These are phyloP conservation scores for Decorospora gaudefroyi DNA, from an alignment of 2,329 filamentous ascomycete genomes.

Conservation along the genomic window DNA sequence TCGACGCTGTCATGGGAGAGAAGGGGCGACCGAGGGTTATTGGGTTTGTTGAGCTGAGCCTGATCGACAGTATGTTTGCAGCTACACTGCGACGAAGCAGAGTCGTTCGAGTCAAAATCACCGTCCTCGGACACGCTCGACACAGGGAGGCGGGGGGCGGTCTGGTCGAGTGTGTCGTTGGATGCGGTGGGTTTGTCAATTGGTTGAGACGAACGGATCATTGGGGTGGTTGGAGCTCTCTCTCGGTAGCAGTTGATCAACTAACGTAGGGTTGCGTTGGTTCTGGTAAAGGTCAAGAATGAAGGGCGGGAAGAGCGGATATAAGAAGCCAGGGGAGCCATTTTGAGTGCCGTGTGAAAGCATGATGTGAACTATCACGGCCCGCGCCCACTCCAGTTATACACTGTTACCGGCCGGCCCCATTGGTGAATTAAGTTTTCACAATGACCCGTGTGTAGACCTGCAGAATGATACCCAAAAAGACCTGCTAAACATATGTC, in stretches of 20 bases:
- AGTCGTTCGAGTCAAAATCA: background rate
- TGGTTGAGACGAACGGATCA: background rate
- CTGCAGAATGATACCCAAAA: background rate
- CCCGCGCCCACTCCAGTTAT: no score
- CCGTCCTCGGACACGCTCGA: background rate
- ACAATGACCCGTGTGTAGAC: no score
- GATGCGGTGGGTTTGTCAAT: background rate
- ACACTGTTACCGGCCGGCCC: no score
- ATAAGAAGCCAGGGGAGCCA: background rate
- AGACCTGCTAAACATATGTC: conserved; percentile 4
- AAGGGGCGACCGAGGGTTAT: background rate
- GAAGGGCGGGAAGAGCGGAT: background rate
- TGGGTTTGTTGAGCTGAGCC: background rate
- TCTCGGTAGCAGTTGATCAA: background rate
- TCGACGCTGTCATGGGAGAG: background rate
- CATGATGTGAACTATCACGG: background rate
- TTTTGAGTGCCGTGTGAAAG: background rate
- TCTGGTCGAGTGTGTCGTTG: background rate
- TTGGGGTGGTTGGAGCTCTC: background rate
- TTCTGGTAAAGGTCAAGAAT: background rate
- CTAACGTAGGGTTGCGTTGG: background rate
- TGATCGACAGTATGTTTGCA: conserved; percentile 1
- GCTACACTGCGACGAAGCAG: background rate
- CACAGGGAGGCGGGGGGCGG: background rate
- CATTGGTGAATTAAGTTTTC: no score